Base-by-base conservation (phyloP, 2,329 filamentous ascomycete species). In the Hyphodiscus sp. region DNA sequence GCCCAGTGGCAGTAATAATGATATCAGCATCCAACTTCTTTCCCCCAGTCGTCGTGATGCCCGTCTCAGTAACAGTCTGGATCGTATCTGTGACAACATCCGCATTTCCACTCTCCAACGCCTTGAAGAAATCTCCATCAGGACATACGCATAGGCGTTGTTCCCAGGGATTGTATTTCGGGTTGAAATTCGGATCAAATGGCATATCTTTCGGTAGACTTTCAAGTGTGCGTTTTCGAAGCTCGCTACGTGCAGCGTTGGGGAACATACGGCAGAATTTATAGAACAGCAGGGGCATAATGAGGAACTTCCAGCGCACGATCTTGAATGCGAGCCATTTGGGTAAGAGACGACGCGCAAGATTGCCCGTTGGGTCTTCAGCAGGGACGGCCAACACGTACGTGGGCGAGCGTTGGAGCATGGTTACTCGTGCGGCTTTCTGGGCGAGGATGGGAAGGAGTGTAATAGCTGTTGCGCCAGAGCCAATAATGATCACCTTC, bases 401-500 rank as follows among this genome's bases (percentile, higher is more conserved):
- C 0, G 77, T 79, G 0, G 89, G 89, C 47, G 83, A 89, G 52
- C 89, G 82, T 71, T 95, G 89, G 2, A 95, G 76, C 81, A 92
- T 89, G 1, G 87, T 91, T 38, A 90, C 81, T 20, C 80, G 78
- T 7, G 70, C 70, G 3, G 86, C 87, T 38, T 77, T 79, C 42
- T 85, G 72, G 0, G 82, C 80, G 46, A 95, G 69, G 47, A 76
- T 79, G 0, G 89, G 89, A 1, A 94, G 67, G 1, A 95, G 74
- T 0, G 89, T 94, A 45, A 92, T 70, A 7, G 88, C 85, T 0
- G 89, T 95, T 2, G 89, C 89, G 7, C 89, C 89, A 11, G 52
- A 58, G n/a, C 60, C 60, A 38, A 66, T 61, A 20, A 66, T 57
- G 20, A 63, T 56, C 19, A 66, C 60, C 41, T 60, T 63, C 54